Evolutionary conservation across 164 flowering plant genomes (phyloP).

Genomic region (Vitis riparia): DNA sequence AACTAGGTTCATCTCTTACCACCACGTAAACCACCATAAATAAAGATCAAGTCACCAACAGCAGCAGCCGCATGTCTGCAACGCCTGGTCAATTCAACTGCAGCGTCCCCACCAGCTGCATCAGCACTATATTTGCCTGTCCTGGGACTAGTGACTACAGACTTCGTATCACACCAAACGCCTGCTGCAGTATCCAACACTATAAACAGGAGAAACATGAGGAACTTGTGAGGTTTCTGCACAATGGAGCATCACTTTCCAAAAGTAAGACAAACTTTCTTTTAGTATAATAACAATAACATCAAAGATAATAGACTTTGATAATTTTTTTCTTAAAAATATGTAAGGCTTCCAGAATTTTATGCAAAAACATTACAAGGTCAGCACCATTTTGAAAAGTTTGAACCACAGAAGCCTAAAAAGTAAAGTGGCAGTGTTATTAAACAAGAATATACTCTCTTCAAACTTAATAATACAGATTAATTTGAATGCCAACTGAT

Average conservation of each 20-base stretch:
- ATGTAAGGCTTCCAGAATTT: background rate
- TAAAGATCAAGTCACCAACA: constrained; percentile 88
- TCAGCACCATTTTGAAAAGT: background rate
- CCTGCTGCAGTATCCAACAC: constrained; percentile 99
- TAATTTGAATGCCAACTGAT: background rate
- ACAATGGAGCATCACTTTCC: background rate
- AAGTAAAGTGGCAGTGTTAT: background rate
- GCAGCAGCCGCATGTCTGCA: constrained; percentile 99
- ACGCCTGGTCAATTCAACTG: constrained; percentile 93
- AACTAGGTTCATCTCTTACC: constrained; percentile 52
- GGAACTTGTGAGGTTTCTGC: background rate
- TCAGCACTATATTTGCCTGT: constrained; percentile 96
- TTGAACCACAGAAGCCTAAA: background rate
- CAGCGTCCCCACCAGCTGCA: constrained; percentile 99
- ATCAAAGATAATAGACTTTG: background rate
- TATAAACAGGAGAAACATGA: constrained; percentile 26
- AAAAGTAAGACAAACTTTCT: background rate
- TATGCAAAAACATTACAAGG: background rate
- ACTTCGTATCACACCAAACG: constrained; percentile 98
- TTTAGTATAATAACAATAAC: background rate
- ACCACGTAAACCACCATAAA: constrained; percentile 99
- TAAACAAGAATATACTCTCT: background rate
- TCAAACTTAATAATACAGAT: background rate
- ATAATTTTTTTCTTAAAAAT: background rate
- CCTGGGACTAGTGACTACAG: constrained; percentile 95